Conservation (phyloP, 495 filamentous ascomycete species). For the Hypoxylon fragiforme region DNA sequence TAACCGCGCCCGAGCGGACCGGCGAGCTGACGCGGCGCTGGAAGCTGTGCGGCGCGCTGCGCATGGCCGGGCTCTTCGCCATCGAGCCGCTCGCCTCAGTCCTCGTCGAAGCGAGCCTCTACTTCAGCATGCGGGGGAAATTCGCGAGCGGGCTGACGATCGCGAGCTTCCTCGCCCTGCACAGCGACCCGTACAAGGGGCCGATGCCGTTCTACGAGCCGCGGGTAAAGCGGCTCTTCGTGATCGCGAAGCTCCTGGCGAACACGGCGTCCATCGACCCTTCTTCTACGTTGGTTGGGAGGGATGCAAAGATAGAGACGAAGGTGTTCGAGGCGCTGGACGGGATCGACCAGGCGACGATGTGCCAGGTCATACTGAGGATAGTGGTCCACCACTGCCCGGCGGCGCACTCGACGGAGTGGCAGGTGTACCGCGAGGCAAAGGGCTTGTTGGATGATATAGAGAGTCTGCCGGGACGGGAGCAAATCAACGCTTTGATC, state of each 20-base stretch:
- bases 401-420: constrained; percentile 38
- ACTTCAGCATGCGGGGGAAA: constrained; percentile 30
- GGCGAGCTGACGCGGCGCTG: constrained; percentile 35
- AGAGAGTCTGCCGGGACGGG: constrained; percentile 41
- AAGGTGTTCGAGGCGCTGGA: constrained; percentile 34
- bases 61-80: constrained; percentile 42
- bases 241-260: constrained; percentile 44
- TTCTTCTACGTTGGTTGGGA: constrained; percentile 12
- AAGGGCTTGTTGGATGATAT: constrained; percentile 43
- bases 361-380: constrained; percentile 45
- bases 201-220: constrained; percentile 44
- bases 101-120: constrained; percentile 32
- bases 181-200: constrained; percentile 41
- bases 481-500: constrained; percentile 40
- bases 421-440: constrained; percentile 42
- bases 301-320: constrained; percentile 11
- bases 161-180: constrained; percentile 42
- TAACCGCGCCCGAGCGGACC: background rate
- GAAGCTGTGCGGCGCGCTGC: constrained; percentile 43
- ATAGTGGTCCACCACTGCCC: constrained; percentile 39
- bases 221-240: constrained; percentile 44
- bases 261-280: constrained; percentile 34
- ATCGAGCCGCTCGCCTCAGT: constrained; percentile 43
- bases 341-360: constrained; percentile 43
- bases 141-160: constrained; percentile 41